These are phyloP conservation scores for Spirogloea muscicola DNA, from an alignment of 139 green algal genomes.

Conservation along the genomic window DNA sequence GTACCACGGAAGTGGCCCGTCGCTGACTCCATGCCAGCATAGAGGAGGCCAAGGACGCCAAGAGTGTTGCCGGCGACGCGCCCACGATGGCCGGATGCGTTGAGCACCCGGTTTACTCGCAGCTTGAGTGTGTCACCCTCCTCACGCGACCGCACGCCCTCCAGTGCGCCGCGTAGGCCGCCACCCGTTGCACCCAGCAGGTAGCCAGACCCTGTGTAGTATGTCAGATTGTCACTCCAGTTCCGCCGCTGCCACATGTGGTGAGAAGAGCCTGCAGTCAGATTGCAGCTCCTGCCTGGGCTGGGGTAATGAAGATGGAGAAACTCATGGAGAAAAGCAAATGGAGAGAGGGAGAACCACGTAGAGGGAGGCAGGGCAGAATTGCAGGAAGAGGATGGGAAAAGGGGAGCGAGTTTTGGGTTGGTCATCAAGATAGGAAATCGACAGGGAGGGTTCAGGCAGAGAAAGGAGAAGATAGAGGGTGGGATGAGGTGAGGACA, in stretches of 20 bases:
- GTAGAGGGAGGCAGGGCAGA: no score
- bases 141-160: conserved; percentile 36
- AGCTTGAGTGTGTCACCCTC: conserved; percentile 44
- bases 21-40: conserved; percentile 35
- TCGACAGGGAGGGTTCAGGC: neutral
- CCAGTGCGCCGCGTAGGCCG: conserved; percentile 9
- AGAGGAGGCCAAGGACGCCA: conserved; percentile 46
- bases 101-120: conserved; percentile 42
- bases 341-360: no score
- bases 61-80: conserved; percentile 43
- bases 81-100: conserved; percentile 37
- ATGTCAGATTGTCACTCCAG: conserved; percentile 48
- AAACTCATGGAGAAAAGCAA: no score
- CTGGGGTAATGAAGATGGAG: no score
- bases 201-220: conserved; percentile 48
- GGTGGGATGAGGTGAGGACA: no score
- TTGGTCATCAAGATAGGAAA: no score
- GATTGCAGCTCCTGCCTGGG: no score
- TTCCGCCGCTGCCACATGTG: conserved; percentile 45
- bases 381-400: no score
- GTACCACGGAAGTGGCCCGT: conserved; percentile 20
- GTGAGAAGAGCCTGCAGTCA: no score
- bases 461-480: no score
- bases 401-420: no score
- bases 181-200: conserved; percentile 22